Percentiles rank a stretch among this genome's conserved stretches.
These are phyloP conservation scores for Russula griseocarnosa DNA, from an alignment of 768 basidiomycete species.

Conservation along the genomic window DNA sequence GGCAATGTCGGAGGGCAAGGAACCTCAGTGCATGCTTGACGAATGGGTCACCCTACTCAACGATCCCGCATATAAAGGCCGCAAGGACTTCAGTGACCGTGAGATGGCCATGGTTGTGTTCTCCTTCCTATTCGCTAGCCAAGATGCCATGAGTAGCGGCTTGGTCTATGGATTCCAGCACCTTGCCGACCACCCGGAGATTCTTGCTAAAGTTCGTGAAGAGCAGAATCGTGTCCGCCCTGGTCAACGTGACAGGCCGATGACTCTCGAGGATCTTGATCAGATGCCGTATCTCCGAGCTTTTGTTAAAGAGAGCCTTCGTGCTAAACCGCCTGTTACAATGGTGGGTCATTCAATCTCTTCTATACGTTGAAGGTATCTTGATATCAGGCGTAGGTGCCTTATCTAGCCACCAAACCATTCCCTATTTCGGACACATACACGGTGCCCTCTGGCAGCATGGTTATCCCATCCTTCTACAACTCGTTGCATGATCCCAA, in stretches of 20 bases:
- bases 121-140: conserved; percentile 93
- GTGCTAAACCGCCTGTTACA: conserved; percentile 89
- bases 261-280: conserved; percentile 87
- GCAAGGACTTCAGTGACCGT: conserved; percentile 81
- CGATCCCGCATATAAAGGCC: conserved; percentile 64
- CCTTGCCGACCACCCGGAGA: conserved; percentile 85
- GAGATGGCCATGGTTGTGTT: conserved; percentile 98
- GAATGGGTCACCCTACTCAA: conserved; percentile 79
- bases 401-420: conserved; percentile 83
- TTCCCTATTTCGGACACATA: conserved; percentile 94
- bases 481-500: conserved; percentile 87
- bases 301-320: conserved; percentile 88
- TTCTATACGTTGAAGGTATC: conserved; percentile 8
- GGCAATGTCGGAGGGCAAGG: conserved; percentile 73
- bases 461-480: conserved; percentile 94
- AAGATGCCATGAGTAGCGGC: conserved; percentile 98
- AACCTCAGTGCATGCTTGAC: conserved; percentile 88
- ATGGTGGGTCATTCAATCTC: conserved; percentile 58
- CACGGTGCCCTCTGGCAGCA: conserved; percentile 84
- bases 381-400: conserved; percentile 53
- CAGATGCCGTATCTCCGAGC: conserved; percentile 91
- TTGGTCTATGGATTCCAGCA: conserved; percentile 96
- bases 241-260: conserved; percentile 66
- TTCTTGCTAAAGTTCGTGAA: conserved; percentile 82
- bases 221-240: conserved; percentile 84